Conservation (phyloP, 2,329 filamentous ascomycete genomes). For the Epichloe festucae region DNA sequence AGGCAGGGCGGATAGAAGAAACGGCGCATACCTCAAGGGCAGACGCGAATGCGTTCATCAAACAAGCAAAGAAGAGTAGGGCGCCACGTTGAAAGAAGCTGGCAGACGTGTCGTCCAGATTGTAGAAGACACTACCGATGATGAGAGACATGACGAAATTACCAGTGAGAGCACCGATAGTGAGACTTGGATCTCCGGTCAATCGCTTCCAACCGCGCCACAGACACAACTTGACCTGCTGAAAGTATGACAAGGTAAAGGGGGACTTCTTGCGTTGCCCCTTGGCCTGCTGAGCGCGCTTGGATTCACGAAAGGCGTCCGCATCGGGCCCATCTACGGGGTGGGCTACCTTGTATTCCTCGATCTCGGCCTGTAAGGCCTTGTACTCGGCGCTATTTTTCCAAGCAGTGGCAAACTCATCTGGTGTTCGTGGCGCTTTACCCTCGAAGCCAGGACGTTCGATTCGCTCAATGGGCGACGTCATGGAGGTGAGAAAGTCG, state of each 20-base stretch:
- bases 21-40: conserved; percentile 49
- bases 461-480: conserved; percentile 42
- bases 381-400: conserved; percentile 39
- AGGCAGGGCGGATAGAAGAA: background rate
- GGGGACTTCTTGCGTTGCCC: conserved; percentile 53
- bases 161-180: conserved; percentile 52
- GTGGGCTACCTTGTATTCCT: conserved; percentile 39
- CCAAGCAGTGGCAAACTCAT: conserved; percentile 48
- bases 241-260: conserved; percentile 63
- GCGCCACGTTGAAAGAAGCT: conserved; percentile 72
- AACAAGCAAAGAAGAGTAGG: conserved; percentile 74
- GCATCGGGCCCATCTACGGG: conserved; percentile 44
- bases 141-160: conserved; percentile 69
- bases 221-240: conserved; percentile 70
- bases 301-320: conserved; percentile 41
- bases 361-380: conserved; percentile 40
- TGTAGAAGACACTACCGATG: conserved; percentile 69
- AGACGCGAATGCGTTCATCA: conserved; percentile 75
- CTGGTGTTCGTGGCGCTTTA: conserved; percentile 43
- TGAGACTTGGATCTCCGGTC: conserved; percentile 62
- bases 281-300: conserved; percentile 41
- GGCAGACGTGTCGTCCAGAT: conserved; percentile 48
- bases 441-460: conserved; percentile 43
- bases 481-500: conserved; percentile 62
- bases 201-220: conserved; percentile 70